Base-by-base conservation (phyloP, 345 rosid genomes). In the Gossypium longicalyx region DNA sequence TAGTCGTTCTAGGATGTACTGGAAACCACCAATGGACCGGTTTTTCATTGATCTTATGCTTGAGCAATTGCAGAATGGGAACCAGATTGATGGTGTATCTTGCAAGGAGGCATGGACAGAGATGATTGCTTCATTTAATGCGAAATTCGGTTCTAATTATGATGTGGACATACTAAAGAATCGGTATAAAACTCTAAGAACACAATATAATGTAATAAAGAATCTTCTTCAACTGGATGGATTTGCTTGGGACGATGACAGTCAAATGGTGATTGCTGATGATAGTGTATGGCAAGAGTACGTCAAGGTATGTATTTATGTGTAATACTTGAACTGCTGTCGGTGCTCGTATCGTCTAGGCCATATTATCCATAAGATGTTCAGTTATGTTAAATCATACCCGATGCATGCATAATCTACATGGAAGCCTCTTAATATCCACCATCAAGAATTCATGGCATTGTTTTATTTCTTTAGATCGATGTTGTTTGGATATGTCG, bases 1-100 rank as follows among this genome's bases (percentile, higher is more conserved):
- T 45, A 75, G 57, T 73, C 90, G 93, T 51, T 64, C 79, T 48
- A 87, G 97, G 77, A 93, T 91, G 10, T 79, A 87, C 70, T 93
- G 95, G 97, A 87, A 91, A 76, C 93, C 97, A 10, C 90, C 93
- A 25, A 93, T 93, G 98, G 98, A 93, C 75, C 79, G 88, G 19
- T 87, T 80, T 80, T 91, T 91, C 80, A 87, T 93, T 9, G 89
- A 87, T 75, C 86, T 91, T 74, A 86, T 93, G 98, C 71, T 93
- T 75, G 97, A 87, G 44, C 93, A 93, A 77, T 78, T 84, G 76
- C 86, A 79, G 63, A 90, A 83, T 77, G 93, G 93, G 59, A 91
- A 89, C 73, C 88, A 85, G 83, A 82, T 91, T 52, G 97, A 90
- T 79, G 95, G 95, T 72, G 86, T 86, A 44, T 93, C 89, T 67